Conservation (phyloP, 495 filamentous ascomycete species). For the Hypoxylon trugodes region DNA sequence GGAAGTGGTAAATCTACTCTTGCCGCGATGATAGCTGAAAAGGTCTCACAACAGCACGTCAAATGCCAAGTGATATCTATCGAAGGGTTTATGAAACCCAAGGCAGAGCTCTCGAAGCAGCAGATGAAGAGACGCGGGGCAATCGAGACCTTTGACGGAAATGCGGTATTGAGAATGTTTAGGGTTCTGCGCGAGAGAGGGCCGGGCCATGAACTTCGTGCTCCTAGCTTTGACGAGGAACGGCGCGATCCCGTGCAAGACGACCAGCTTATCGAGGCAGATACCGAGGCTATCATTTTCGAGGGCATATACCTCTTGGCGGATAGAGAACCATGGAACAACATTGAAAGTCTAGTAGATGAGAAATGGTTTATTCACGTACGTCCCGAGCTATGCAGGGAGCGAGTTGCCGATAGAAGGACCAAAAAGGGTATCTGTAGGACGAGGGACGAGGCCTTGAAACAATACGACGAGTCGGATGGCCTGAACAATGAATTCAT, state of each 20-base stretch:
- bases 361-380: background rate
- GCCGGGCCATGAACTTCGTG: background rate
- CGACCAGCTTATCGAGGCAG: background rate
- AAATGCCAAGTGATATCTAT: background rate
- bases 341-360: background rate
- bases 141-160: too few species aligned
- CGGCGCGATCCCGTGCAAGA: background rate
- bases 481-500: slow-evolving; percentile 1
- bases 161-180: too few species aligned
- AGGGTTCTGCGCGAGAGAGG: background rate
- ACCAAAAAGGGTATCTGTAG: background rate
- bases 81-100: background rate
- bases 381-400: background rate
- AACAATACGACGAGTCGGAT: slow-evolving; percentile 1
- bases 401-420: background rate
- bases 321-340: background rate
- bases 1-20: background rate
- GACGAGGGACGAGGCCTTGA: too few species aligned
- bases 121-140: background rate
- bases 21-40: background rate
- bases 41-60: background rate
- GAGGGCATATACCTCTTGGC: background rate
- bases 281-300: background rate
- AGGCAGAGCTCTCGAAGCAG: background rate
- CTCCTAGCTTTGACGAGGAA: background rate